Percentiles rank a stretch among this genome's conserved stretches.
Conservation (phyloP, 2,329 filamentous ascomycete species). For the Cercospora canescens region DNA sequence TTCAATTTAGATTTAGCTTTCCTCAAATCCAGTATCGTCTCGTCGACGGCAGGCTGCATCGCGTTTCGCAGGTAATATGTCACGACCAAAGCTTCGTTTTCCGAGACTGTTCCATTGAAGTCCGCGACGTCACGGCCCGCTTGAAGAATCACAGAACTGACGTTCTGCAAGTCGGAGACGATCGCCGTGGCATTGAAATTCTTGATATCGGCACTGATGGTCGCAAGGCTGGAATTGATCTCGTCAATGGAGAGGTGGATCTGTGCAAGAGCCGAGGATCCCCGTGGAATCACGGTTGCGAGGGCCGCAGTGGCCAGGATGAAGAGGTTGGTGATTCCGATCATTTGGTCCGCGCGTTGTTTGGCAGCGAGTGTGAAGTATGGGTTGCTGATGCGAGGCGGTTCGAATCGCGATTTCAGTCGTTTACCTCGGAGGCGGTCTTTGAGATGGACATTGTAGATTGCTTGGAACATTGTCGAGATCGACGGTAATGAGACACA, state of each 20-base stretch:
- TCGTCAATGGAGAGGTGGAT: slow-evolving; percentile 1
- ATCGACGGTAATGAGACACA: neutral
- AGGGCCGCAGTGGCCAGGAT: slow-evolving; percentile 8
- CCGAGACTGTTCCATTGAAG: neutral
- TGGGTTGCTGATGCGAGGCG: neutral
- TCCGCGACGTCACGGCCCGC: neutral
- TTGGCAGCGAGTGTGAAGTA: neutral
- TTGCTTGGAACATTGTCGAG: slow-evolving; percentile 7
- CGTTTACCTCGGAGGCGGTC: slow-evolving; percentile 7
- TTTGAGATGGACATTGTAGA: slow-evolving; percentile 10
- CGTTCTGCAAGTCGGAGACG: neutral
- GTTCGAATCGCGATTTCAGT: neutral
- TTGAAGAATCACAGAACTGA: neutral
- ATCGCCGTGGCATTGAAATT: neutral
- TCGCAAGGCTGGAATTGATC: neutral
- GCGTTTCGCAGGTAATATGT: neutral
- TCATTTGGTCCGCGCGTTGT: neutral
- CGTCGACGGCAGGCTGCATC: neutral
- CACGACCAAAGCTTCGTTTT: neutral
- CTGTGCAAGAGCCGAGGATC: neutral
- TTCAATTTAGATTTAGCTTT: neutral
- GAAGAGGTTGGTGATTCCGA: slow-evolving; percentile 11
- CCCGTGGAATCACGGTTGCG: neutral
- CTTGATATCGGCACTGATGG: neutral
- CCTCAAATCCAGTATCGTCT: neutral